Base-by-base conservation (phyloP, 352 stramenopile genomes). In the Pythium aquatile region DNA sequence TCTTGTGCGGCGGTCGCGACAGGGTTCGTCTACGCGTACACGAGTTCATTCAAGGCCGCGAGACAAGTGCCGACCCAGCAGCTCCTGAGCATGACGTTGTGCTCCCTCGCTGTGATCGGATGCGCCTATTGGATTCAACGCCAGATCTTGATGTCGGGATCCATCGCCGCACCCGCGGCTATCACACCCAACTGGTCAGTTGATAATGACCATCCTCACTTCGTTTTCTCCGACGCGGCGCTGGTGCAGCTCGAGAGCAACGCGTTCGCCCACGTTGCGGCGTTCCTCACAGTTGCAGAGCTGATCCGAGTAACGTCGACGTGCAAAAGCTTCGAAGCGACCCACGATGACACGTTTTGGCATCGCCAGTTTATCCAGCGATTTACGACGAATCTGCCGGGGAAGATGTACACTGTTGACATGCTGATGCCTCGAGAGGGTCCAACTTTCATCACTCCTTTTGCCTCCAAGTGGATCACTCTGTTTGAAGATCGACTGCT, bases 111-210 rank as follows among this genome's bases (percentile, higher is more conserved):
- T 24, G 77, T 85, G 28, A 67, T 85, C 5, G 61, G 52, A 14
- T 76, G 63, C 13, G 74, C 77, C 14, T 83, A 64, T 49, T 79
- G 70, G 67, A 81, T 83, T 17, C 77, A 83, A 54, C 67, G 77
- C 11, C 77, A 78, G n/a, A 85, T 85, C 28, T 37, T 84, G 11
- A 28, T 55, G 1, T 66, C 60, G 2, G 16, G 60, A 30, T 56
- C 60, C 29, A 16, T 24, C 28, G 29, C 39, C 28, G 55, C n/a
- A 44, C 29, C 13, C 17, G 28, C 47, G 9, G 16, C 60, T 47
- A 1, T 39, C 8, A 17, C 29, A 26, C 1, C 9, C 35, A 30
- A 14, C 46, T 53, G 3, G 4, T 32, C 32, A 8, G 24, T 32
- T 5, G 44, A 60, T 40, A 17, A 14, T 1, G 37, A 61, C 3